Percentiles rank a stretch among this genome's conserved stretches.
Conservation (phyloP, 2,329 filamentous ascomycete species). For the Cladosporium sp. region DNA sequence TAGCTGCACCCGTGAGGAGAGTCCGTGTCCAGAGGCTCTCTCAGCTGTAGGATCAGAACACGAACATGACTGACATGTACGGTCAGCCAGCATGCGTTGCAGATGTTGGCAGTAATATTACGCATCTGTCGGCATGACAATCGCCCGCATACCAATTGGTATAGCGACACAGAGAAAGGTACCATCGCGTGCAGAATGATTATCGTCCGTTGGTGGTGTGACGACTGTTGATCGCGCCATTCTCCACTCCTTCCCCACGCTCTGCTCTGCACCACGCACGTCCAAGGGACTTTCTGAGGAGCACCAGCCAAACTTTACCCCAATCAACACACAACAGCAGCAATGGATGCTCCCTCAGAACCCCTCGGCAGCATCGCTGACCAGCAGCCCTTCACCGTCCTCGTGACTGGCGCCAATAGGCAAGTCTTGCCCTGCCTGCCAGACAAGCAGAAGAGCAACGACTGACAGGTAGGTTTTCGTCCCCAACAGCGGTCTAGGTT, state of each 20-base stretch:
- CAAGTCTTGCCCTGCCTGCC: conserved; percentile 35
- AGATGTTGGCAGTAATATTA: not conserved
- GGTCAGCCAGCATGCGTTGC: not conserved
- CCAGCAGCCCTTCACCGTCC: conserved; percentile 45
- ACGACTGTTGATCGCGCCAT: too few relatives aligned
- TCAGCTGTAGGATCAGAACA: not conserved
- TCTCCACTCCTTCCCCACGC: not conserved
- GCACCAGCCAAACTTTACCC: not conserved
- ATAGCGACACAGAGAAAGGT: too few relatives aligned
- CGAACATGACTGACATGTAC: not conserved
- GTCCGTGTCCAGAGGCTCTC: not conserved
- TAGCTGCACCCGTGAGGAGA: not conserved
- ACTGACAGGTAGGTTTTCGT: conserved; percentile 15
- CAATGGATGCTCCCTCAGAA: conserved; percentile 1
- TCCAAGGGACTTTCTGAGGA: not conserved
- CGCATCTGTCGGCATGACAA: not conserved
- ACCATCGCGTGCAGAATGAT: too few relatives aligned
- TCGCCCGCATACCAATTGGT: not conserved
- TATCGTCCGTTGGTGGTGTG: too few relatives aligned
- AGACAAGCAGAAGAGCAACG: not conserved
- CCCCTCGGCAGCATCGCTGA: conserved; percentile 2
- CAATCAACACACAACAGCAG: not conserved
- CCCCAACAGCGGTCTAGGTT: conserved; percentile 70
- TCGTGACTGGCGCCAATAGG: conserved; percentile 87
- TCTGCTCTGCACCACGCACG: not conserved